These are phyloP conservation scores for Graphilbum fragrans DNA, from an alignment of 2,329 filamentous ascomycete genomes.

Conservation along the genomic window DNA sequence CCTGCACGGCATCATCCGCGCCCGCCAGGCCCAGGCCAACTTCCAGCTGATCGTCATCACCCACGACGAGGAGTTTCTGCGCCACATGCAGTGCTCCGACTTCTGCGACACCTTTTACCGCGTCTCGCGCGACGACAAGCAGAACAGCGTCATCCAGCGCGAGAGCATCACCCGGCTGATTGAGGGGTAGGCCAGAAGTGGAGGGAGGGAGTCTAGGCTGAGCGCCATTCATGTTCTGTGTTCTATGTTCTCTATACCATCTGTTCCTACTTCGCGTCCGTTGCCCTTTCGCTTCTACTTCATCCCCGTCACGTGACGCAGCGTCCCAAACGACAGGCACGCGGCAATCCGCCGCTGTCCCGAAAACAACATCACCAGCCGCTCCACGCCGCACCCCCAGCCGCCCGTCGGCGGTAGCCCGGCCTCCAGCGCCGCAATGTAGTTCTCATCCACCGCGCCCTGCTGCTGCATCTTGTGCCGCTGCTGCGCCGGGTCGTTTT, in stretches of 20 bases:
- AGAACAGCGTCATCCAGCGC: conserved; percentile 77
- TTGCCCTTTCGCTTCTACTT: background rate
- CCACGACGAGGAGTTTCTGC: conserved; percentile 92
- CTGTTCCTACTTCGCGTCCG: background rate
- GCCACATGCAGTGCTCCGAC: conserved; percentile 86
- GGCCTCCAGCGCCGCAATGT: conserved; percentile 73
- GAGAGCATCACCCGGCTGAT: conserved; percentile 44
- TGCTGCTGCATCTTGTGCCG: conserved; percentile 64
- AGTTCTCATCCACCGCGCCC: conserved; percentile 58
- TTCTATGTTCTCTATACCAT: background rate
- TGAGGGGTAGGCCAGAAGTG: conserved; percentile 17
- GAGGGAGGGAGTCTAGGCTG: background rate
- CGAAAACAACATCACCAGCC: conserved; percentile 82
- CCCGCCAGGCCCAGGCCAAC: conserved; percentile 75
- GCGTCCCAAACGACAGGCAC: conserved; percentile 75
- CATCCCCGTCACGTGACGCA: conserved; percentile 46
- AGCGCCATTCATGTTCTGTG: background rate
- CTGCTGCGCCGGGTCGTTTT: conserved; percentile 85
- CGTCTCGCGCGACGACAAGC: conserved; percentile 67
- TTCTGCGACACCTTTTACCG: conserved; percentile 89
- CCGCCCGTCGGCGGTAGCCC: conserved; percentile 92
- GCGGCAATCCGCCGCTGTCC: conserved; percentile 71
- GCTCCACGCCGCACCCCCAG: conserved; percentile 89
- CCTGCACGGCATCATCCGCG: conserved; percentile 75
- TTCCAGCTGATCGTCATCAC: conserved; percentile 99